Percentiles rank a stretch among this genome's conserved stretches.
Conservation (phyloP, 192 early-diverging fungal genomes). For the Backusella circina region DNA sequence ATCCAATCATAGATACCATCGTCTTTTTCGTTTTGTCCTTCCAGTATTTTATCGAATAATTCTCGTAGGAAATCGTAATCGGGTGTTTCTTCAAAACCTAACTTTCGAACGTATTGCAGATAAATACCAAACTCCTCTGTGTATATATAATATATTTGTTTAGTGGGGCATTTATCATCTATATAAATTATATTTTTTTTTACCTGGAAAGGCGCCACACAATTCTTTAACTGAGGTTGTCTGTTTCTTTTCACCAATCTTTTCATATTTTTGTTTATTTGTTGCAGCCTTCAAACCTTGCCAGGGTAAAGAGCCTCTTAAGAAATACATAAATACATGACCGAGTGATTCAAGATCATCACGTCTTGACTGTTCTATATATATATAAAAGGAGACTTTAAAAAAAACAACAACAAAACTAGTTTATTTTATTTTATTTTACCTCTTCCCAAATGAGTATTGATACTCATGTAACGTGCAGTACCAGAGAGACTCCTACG, state of each 20-base stretch:
- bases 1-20: constrained; percentile 97
- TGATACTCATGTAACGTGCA: constrained; percentile 95
- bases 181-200: not conserved
- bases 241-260: constrained; percentile 98
- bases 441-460: constrained; percentile 93
- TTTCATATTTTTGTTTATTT: constrained; percentile 99
- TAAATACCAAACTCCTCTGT: constrained; percentile 84
- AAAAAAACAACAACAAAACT: not conserved
- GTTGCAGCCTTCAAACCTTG: constrained; percentile 95
- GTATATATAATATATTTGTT: constrained; percentile 22
- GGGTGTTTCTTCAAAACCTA: constrained; percentile 92
- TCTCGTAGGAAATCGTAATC: constrained; percentile 90
- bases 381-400: not conserved
- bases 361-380: constrained; percentile 88
- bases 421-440: not conserved
- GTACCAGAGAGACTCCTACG: constrained; percentile 91
- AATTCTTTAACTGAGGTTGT: constrained; percentile 83
- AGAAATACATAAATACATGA: constrained; percentile 97
- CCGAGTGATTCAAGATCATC: constrained; percentile 96
- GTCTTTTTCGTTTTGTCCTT: constrained; percentile 67
- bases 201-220: constrained; percentile 83
- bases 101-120: constrained; percentile 81
- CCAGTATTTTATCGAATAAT: constrained; percentile 76
- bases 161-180: not conserved
- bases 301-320: constrained; percentile 93